A percentile compares a stretch with the other conserved stretches of the same genome.
These are phyloP conservation scores for Alternaria brassicae DNA, from an alignment of 2,329 filamentous ascomycete species.

Conservation along the genomic window DNA sequence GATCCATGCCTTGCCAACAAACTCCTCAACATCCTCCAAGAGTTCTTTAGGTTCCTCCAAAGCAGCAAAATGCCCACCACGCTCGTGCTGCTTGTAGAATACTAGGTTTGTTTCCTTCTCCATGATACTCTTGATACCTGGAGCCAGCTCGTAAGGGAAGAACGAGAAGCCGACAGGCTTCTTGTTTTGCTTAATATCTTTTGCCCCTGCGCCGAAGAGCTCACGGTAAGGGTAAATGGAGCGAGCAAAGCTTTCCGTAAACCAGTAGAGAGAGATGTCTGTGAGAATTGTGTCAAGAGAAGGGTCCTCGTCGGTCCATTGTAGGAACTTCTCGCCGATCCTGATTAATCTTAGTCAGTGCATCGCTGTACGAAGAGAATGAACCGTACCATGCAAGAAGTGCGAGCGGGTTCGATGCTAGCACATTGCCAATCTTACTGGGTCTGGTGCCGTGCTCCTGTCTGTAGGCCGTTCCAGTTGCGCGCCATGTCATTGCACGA, in stretches of 20 bases:
- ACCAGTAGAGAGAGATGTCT: slow-evolving; percentile 63
- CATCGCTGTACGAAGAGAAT: neutral
- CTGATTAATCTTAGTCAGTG: slow-evolving; percentile 15
- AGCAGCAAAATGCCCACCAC: slow-evolving; percentile 64
- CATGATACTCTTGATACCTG: slow-evolving; percentile 48
- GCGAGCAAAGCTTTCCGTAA: slow-evolving; percentile 56
- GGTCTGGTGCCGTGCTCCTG: slow-evolving; percentile 63
- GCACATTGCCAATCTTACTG: slow-evolving; percentile 63
- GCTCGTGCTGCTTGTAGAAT: slow-evolving; percentile 48
- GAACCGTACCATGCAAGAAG: slow-evolving; percentile 60
- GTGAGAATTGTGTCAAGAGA: slow-evolving; percentile 57
- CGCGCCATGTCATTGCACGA: slow-evolving; percentile 42
- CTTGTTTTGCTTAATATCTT: neutral
- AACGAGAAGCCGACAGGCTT: slow-evolving; percentile 56
- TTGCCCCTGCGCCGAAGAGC: slow-evolving; percentile 23
- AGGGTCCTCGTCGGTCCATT: slow-evolving; percentile 59
- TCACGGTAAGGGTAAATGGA: slow-evolving; percentile 60
- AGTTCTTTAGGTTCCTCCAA: slow-evolving; percentile 55
- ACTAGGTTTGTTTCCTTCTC: slow-evolving; percentile 51
- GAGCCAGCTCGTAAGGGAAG: slow-evolving; percentile 55
- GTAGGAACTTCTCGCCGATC: slow-evolving; percentile 65
- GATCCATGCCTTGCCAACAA: slow-evolving; percentile 50
- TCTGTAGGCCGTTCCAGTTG: slow-evolving; percentile 59
- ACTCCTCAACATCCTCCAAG: slow-evolving; percentile 56
- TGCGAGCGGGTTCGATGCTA: slow-evolving; percentile 63